Evolutionary conservation across 805 yeast species (phyloP).

Genomic region (Pichia nakasei): DNA sequence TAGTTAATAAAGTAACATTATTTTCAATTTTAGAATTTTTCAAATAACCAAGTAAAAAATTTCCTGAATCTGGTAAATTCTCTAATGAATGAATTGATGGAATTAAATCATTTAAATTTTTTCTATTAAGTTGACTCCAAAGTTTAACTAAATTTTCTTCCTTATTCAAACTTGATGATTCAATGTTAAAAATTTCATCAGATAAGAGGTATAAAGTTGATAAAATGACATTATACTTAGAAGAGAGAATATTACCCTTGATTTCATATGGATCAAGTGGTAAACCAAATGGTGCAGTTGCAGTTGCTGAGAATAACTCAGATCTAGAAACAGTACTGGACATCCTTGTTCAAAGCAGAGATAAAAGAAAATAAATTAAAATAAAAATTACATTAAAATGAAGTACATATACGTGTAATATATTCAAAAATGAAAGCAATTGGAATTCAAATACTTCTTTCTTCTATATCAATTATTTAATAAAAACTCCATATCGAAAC

Average conservation of each 20-base stretch:
- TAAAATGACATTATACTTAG: constrained; percentile 45
- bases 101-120: constrained; percentile 45
- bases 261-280: constrained; percentile 48
- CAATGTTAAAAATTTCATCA: constrained; percentile 54
- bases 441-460: no score
- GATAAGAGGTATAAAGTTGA: constrained; percentile 46
- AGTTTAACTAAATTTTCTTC: constrained; percentile 48
- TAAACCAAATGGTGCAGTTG: constrained; percentile 50
- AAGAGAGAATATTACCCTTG: constrained; percentile 40
- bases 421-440: no score
- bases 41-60: constrained; percentile 67
- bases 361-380: not conserved
- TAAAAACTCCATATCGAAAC: no score
- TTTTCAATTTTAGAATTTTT: constrained; percentile 13
- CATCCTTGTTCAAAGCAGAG: no score
- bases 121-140: constrained; percentile 49
- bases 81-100: constrained; percentile 58
- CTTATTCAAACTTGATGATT: constrained; percentile 11
- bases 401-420: no score
- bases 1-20: constrained; percentile 44
- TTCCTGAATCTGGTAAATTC: constrained; percentile 78
- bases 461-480: no score
- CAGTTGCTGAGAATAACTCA: constrained; percentile 30
- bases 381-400: no score
- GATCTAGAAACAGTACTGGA: constrained; percentile 10